Conservation (phyloP, 352 stramenopile genomes). For the Elongisporangium undulatum region DNA sequence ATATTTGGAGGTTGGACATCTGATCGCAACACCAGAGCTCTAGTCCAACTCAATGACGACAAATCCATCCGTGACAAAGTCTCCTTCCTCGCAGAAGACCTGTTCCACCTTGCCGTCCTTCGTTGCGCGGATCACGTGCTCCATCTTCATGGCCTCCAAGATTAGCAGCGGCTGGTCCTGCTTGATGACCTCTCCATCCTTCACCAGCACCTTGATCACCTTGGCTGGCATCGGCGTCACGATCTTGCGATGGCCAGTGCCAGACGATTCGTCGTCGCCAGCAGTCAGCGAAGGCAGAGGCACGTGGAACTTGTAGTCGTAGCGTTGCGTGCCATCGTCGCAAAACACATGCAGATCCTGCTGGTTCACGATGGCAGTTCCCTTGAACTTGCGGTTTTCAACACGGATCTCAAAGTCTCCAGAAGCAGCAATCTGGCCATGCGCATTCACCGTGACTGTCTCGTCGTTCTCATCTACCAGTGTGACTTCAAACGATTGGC, state of each 20-base stretch:
- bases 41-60: constrained; percentile 70
- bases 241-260: constrained; percentile 48
- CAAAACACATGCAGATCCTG: constrained; percentile 75
- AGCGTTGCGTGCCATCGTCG: constrained; percentile 62
- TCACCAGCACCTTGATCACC: constrained; percentile 89
- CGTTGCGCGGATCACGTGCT: constrained; percentile 79
- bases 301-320: constrained; percentile 83
- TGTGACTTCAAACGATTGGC: constrained; percentile 36
- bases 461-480: constrained; percentile 16
- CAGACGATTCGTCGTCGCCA: constrained; percentile 18
- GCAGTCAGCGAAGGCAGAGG: constrained; percentile 45
- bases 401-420: constrained; percentile 72
- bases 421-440: constrained; percentile 23
- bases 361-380: constrained; percentile 62
- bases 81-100: constrained; percentile 63
- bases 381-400: constrained; percentile 55
- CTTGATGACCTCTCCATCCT: constrained; percentile 83
- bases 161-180: constrained; percentile 91
- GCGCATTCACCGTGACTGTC: constrained; percentile 19
- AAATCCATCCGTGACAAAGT: constrained; percentile 74
- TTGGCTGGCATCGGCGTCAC: constrained; percentile 94
- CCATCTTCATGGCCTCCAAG: constrained; percentile 99
- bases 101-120: constrained; percentile 68
- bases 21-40: not conserved
- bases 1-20: no score